Conservation (phyloP, 2,329 filamentous ascomycete genomes). For the Scleromitrula shiraiana region DNA sequence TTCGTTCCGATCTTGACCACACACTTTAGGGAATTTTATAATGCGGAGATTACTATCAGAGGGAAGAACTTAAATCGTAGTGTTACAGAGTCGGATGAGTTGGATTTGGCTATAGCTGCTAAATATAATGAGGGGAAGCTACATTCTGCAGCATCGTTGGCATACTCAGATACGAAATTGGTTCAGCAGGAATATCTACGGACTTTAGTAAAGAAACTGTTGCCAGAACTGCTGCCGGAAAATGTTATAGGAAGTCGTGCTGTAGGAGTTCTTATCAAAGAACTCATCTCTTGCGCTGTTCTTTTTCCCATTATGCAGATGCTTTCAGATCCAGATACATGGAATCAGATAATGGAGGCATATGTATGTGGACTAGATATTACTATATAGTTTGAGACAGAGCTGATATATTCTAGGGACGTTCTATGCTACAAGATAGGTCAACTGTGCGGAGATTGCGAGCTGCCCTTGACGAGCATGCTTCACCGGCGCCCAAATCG, state of each 20-base stretch:
- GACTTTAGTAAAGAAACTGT: conserved; percentile 59
- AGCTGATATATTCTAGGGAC: conserved; percentile 42
- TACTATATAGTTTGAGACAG: not conserved
- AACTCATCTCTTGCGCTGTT: conserved; percentile 90
- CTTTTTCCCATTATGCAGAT: conserved; percentile 72
- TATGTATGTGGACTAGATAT: conserved; percentile 42
- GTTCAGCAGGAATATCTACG: conserved; percentile 86
- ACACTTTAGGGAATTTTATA: conserved; percentile 84
- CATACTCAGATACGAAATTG: conserved; percentile 74
- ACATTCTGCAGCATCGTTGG: conserved; percentile 75
- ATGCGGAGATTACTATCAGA: conserved; percentile 78
- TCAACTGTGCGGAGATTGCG: conserved; percentile 90
- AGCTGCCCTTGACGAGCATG: conserved; percentile 88
- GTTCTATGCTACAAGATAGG: conserved; percentile 83
- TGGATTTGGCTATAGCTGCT: conserved; percentile 89
- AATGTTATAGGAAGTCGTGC: conserved; percentile 70
- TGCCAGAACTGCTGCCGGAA: conserved; percentile 68
- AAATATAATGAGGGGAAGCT: conserved; percentile 86
- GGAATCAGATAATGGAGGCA: conserved; percentile 94
- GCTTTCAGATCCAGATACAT: conserved; percentile 86
- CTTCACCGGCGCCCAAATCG: conserved; percentile 65
- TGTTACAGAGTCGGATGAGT: conserved; percentile 91
- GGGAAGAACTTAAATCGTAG: conserved; percentile 82
- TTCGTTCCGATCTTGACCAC: conserved; percentile 81
- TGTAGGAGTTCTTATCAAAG: conserved; percentile 72